Base-by-base conservation (phyloP, 2,329 filamentous ascomycete genomes). In the Talaromyces sp. region DNA sequence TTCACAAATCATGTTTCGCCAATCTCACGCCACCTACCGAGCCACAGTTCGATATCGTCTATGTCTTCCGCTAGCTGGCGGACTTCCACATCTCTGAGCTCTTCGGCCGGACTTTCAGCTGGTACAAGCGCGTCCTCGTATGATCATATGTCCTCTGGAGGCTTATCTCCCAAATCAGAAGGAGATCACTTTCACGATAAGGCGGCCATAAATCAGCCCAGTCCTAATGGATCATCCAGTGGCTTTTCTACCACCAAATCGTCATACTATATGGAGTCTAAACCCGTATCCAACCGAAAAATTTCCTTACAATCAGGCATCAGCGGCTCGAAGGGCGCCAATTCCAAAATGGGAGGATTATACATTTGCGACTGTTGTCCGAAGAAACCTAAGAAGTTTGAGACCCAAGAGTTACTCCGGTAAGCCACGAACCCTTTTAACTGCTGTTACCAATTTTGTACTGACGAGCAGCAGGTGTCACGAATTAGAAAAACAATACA, bases 301-400 rank as follows among this genome's bases (percentile, higher is more conserved):
- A 78, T 84, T 67, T 81, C 85, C 3, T 76, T 81, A 58, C 73
- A 74, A 67, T 69, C 73, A 25, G 72, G 71, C 36, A 64, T 53
- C 4, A 45, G 43, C 43, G 36, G 53, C 6, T 40, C 59, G 7
- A 66, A 27, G 45, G 53, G 60, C 17, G 45, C 36, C 15, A 27
- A 22, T 29, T 51, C 75, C 15, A 78, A 79, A 66, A 68, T 74
- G 6, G 67, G 74, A 29, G 73, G 73, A 19, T 71, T 86, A 36
- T 89, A 84, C 72, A 88, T 97, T 79, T 98, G 93, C 79, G 92
- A 97, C 73, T 98, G 94, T 77, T 98, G 93, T 78, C 93, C 93
- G 0, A 97, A 97, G 79, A 97, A 97, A 79, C 93, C 93, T 1
- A 97, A 96, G 79, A 96, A 96, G 74, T 97, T 97, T 73, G 92